Percentiles rank a stretch among this genome's conserved stretches.
Conservation (phyloP, 2,329 filamentous ascomycete genomes). For the Nothopassalora personata region DNA sequence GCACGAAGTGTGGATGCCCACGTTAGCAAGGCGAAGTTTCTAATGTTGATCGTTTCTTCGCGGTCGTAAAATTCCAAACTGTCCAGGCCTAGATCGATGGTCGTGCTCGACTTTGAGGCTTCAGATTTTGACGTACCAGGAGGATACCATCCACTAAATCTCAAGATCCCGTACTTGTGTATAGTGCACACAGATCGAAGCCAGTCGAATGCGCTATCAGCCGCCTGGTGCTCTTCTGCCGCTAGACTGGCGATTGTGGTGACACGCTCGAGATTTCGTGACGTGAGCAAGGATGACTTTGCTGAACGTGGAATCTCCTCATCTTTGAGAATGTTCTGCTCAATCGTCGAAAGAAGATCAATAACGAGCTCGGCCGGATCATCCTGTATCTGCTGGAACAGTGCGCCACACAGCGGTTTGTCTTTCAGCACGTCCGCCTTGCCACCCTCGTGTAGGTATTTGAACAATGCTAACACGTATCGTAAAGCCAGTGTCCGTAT, state of each 20-base stretch:
- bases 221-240: slow-evolving; percentile 48
- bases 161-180: slow-evolving; percentile 65
- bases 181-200: slow-evolving; percentile 70
- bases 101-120: slow-evolving; percentile 32
- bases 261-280: slow-evolving; percentile 36
- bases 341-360: slow-evolving; percentile 68
- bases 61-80: slow-evolving; percentile 62
- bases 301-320: slow-evolving; percentile 63
- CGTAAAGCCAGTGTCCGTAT: slow-evolving; percentile 77
- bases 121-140: slow-evolving; percentile 42
- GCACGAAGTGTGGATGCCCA: slow-evolving; percentile 76
- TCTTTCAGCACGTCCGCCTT: slow-evolving; percentile 81
- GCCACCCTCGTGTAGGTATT: slow-evolving; percentile 67
- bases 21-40: slow-evolving; percentile 72
- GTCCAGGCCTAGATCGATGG: slow-evolving; percentile 62
- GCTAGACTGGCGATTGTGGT: slow-evolving; percentile 56
- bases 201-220: slow-evolving; percentile 68
- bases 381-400: slow-evolving; percentile 71
- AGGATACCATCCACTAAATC: slow-evolving; percentile 80
- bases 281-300: slow-evolving; percentile 51
- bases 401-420: slow-evolving; percentile 58
- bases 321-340: slow-evolving; percentile 68
- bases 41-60: slow-evolving; percentile 58
- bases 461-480: slow-evolving; percentile 74
- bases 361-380: slow-evolving; percentile 71